Evolutionary conservation across 305 asterid species (phyloP), one percentile per base, ranked within the genome.

Genomic region (Fraxinus baroniana): DNA sequence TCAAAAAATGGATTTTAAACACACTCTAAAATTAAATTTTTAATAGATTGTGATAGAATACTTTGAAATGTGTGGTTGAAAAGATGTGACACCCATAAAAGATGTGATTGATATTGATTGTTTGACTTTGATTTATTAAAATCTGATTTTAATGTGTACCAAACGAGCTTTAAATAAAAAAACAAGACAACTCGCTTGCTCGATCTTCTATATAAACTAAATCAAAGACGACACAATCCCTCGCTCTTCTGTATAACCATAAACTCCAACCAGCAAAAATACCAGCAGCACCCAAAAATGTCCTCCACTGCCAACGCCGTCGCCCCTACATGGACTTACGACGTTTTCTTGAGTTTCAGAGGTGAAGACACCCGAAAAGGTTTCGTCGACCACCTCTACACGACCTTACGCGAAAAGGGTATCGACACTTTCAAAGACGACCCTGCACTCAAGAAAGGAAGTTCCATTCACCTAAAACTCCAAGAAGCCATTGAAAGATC

Each of bases 361-460:
- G 82, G 78, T 9, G 76, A 81, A 36, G 84, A 81, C 32, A 37
- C 76, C 24, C 80, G 84, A 3, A 81, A 74, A 39, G 71, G 49
- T 18, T 33, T 76, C 18, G 79, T 76, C 10, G 73, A 74, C 15
- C 73, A 83, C 79, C 79, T 83, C n/a, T 78, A 78, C 4, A 39
- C 3, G 7, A 78, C 79, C 10, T 39, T 83, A 4, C 24, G 36
- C 1, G 79, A 71, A 18, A 78, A 36, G 18, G 83, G 85, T 3
- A 83, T 83, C 22, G 13, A 83, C 12, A 71, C 76, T 0, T 83
- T 52, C 75, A 83, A 52, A 55, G 85, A 83, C 74, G 28, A 57
- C 4, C 60, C 49, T 7, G 60, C 55, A 2, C 74, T 83, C n/a
- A 66, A 70, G 17, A 83, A 22, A 57, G 83, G 79, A 15, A 36